Conservation (phyloP, 768 basidiomycete species). For the Chlorophyllum brunneum region DNA sequence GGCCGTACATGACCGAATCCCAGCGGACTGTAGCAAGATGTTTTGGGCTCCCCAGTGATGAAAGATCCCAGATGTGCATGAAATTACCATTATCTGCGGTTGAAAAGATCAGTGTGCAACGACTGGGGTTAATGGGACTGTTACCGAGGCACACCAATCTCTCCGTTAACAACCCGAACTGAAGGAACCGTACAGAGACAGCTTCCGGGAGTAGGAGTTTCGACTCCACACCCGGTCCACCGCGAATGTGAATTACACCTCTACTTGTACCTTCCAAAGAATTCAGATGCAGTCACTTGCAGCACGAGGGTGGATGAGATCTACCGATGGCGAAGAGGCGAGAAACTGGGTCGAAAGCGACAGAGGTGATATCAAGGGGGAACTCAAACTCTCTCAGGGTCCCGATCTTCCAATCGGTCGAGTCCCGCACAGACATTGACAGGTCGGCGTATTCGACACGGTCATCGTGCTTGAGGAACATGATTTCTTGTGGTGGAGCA, state of each 20-base stretch:
- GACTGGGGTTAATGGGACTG: conserved; percentile 10
- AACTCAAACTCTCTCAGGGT: conserved; percentile 46
- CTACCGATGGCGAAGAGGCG: conserved; percentile 61
- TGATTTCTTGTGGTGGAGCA: conserved; percentile 19
- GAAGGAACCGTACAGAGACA: conserved; percentile 52
- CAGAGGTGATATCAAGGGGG: conserved; percentile 44
- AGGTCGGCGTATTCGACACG: conserved; percentile 42
- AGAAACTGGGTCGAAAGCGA: conserved; percentile 58
- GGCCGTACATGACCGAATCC: conserved; percentile 42
- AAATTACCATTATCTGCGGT: conserved; percentile 46
- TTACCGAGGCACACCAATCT: conserved; percentile 63
- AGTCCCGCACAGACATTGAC: conserved; percentile 52
- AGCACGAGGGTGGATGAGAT: conserved; percentile 10
- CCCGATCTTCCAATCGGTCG: conserved; percentile 54
- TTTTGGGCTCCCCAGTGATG: conserved; percentile 48
- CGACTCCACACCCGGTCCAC: conserved; percentile 59
- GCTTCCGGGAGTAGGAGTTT: conserved; percentile 44
- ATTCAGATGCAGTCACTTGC: conserved; percentile 4
- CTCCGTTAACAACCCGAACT: conserved; percentile 52
- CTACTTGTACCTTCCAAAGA: conserved; percentile 48
- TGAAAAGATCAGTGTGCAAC: conserved; percentile 2
- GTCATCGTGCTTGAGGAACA: conserved; percentile 38
- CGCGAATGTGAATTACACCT: conserved; percentile 66
- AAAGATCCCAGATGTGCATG: conserved; percentile 61
- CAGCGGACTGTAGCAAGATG: conserved; percentile 45